Evolutionary conservation across 2,329 filamentous ascomycete species (phyloP).

Genomic region (Colletotrichum navitas): DNA sequence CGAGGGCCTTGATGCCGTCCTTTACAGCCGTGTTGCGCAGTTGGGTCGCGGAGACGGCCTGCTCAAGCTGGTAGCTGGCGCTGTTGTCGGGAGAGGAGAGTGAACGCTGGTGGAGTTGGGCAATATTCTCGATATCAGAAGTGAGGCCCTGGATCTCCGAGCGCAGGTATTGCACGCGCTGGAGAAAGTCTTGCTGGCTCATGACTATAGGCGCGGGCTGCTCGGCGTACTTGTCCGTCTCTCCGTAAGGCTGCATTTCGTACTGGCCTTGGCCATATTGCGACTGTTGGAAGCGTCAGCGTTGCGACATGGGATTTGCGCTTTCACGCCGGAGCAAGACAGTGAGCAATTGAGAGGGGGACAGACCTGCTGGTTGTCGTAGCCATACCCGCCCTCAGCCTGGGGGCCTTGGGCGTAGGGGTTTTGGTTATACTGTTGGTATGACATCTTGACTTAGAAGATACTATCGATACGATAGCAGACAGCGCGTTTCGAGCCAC

Average conservation of each 20-base stretch:
- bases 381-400: conserved; percentile 61
- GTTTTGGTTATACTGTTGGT: conserved; percentile 73
- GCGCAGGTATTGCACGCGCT: conserved; percentile 75
- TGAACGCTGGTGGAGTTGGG: conserved; percentile 77
- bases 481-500: conserved; percentile 20
- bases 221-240: conserved; percentile 45
- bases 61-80: conserved; percentile 71
- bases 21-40: conserved; percentile 81
- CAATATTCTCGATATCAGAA: conserved; percentile 76
- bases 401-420: conserved; percentile 70
- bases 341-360: not conserved
- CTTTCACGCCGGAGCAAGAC: not conserved
- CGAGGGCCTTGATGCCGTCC: conserved; percentile 82
- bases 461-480: conserved; percentile 11
- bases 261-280: conserved; percentile 58
- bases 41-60: conserved; percentile 77
- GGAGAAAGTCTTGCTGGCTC: conserved; percentile 75
- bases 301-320: not conserved
- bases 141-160: conserved; percentile 76
- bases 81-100: conserved; percentile 73
- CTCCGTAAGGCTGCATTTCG: conserved; percentile 67
- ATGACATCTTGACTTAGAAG: conserved; percentile 64
- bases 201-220: conserved; percentile 53
- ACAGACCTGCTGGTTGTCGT: conserved; percentile 57
- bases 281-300: conserved; percentile 31